phyloP scores from a whole-genome alignment of 2,329 filamentous ascomycete genomes.

The Thielaviopsis euricoi region DNA sequence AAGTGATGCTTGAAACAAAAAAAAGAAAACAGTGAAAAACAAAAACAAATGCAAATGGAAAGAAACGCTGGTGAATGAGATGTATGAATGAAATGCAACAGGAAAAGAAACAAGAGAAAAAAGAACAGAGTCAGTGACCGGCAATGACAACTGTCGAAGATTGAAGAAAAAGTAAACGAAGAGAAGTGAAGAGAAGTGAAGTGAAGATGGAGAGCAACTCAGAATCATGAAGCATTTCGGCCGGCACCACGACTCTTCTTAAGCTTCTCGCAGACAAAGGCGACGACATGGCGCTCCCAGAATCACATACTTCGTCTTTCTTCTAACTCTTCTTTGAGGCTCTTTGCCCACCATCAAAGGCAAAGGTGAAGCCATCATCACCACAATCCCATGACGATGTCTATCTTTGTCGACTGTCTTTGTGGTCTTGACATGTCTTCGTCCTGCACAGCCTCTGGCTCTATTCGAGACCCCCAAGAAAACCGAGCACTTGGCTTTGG shows the following conservation, averaged over 20 bases:
- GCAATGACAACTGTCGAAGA: not conserved
- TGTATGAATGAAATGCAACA: too few relatives aligned
- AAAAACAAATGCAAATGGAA: not conserved
- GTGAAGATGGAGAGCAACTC: not conserved
- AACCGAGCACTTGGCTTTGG: too few relatives aligned
- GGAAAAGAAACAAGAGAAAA: not conserved
- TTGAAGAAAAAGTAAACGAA: not conserved
- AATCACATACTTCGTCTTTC: not conserved
- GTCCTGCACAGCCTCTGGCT: not conserved
- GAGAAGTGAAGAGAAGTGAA: not conserved
- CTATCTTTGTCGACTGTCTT: not conserved
- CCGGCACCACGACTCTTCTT: not conserved
- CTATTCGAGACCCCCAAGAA: too few relatives aligned
- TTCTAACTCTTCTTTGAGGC: not conserved
- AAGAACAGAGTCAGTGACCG: not conserved
- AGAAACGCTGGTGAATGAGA: not conserved
- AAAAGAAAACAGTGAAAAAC: not conserved
- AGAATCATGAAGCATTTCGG: not conserved
- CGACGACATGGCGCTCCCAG: not conserved
- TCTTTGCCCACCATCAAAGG: not conserved
- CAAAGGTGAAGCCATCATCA: not conserved
- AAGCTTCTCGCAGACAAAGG: not conserved
- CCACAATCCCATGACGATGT: too few relatives aligned
- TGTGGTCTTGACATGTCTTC: not conserved
- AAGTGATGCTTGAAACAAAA: not conserved